Evolutionary conservation across 805 yeast species (phyloP).

Genomic region (Naumovozyma dairenensis): DNA sequence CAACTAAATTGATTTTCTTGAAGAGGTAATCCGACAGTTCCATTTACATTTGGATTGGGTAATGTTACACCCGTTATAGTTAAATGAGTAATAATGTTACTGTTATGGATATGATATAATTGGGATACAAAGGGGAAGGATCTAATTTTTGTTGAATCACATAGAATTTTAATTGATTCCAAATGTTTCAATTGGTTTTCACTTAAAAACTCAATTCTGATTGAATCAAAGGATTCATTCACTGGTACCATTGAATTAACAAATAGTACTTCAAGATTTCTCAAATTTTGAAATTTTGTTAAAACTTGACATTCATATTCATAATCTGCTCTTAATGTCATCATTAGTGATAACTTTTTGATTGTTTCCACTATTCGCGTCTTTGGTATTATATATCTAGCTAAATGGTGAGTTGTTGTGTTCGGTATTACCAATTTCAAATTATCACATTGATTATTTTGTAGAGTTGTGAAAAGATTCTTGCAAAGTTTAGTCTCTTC

Average conservation of each 20-base stretch:
- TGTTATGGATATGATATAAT: conserved; percentile 4
- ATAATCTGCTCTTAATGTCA: conserved; percentile 14
- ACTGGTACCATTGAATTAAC: conserved; percentile 12
- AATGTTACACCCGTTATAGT: conserved; percentile 18
- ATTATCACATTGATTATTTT: conserved; percentile 7
- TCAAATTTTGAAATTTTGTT: conserved; percentile 11
- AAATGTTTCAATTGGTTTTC: conserved; percentile 4
- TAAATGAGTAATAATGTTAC: conserved; percentile 7
- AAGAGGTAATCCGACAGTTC: not conserved
- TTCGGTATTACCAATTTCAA: conserved; percentile 16
- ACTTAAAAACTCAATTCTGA: conserved; percentile 1
- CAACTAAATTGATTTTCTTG: conserved; percentile 12
- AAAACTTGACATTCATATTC: conserved; percentile 13
- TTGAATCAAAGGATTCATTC: not conserved
- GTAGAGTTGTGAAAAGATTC: conserved; percentile 8
- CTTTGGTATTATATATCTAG: conserved; percentile 7
- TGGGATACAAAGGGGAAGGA: conserved; percentile 12
- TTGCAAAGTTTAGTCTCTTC: conserved; percentile 18
- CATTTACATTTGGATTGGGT: conserved; percentile 1
- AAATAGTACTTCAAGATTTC: conserved; percentile 16
- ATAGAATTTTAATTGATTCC: conserved; percentile 16
- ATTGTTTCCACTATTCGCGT: conserved; percentile 5
- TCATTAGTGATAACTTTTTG: conserved; percentile 14
- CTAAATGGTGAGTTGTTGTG: conserved; percentile 12
- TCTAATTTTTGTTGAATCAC: conserved; percentile 14